A percentile compares a stretch with the other conserved stretches of the same genome.
Evolutionary conservation across 139 green algal genomes (phyloP).

Genomic region (Coccomyxa sp.): DNA sequence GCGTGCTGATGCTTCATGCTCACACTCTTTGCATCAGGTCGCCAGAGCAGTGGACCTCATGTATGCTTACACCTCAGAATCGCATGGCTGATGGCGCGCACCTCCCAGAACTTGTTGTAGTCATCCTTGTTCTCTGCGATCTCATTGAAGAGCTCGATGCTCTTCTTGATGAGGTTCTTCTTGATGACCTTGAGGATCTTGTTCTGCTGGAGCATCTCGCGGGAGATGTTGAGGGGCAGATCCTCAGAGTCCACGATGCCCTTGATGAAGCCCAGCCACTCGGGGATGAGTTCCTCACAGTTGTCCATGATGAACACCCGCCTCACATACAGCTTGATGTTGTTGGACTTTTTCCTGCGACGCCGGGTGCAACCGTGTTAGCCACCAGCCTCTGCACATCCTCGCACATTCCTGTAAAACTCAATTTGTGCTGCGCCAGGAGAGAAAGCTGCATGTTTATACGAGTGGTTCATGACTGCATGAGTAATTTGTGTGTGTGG

Average conservation of each 20-base stretch:
- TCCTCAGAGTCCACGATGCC: slow-evolving; percentile 98
- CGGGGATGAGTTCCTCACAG: slow-evolving; percentile 98
- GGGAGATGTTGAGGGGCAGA: slow-evolving; percentile 99
- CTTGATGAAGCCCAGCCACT: slow-evolving; percentile 96
- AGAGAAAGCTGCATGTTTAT: neutral
- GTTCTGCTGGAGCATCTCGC: slow-evolving; percentile 99
- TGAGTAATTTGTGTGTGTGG: no score
- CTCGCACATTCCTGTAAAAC: neutral
- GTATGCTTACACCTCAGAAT: no score
- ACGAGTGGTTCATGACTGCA: neutral
- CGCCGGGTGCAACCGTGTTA: neutral
- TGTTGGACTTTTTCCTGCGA: slow-evolving; percentile 76
- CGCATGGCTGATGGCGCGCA: neutral
- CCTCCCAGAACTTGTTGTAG: slow-evolving; percentile 99
- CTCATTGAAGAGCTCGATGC: slow-evolving; percentile 89
- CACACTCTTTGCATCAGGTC: no score
- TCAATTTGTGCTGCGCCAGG: no score
- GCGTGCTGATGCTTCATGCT: no score
- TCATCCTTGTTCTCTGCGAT: slow-evolving; percentile 99
- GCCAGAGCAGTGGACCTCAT: no score
- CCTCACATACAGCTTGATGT: slow-evolving; percentile 99
- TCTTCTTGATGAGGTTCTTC: slow-evolving; percentile 99
- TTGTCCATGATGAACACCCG: slow-evolving; percentile 99
- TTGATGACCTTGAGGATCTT: slow-evolving; percentile 99
- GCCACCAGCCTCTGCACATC: neutral